Percentiles rank a stretch among this genome's conserved stretches.
These are phyloP conservation scores for Pichia manshurica DNA, from an alignment of 805 yeast species.

Conservation along the genomic window DNA sequence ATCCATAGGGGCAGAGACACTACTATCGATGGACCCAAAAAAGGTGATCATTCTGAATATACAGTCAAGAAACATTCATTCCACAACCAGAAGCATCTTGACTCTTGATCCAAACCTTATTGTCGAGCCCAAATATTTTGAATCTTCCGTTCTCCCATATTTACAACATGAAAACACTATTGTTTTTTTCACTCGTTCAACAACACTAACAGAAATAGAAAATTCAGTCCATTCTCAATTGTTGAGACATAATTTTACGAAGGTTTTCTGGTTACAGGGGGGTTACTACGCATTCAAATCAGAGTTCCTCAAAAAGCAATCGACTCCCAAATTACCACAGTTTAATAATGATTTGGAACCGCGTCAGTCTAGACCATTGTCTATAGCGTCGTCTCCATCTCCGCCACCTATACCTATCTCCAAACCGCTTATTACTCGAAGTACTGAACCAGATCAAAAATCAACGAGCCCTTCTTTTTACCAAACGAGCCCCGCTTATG, in stretches of 20 bases:
- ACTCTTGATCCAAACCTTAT: constrained; percentile 1
- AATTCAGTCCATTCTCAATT: background rate
- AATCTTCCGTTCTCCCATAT: constrained; percentile 7
- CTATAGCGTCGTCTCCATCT: background rate
- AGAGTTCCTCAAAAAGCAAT: background rate
- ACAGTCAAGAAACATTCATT: constrained; percentile 7
- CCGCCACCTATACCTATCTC: constrained; percentile 7
- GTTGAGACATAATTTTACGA: background rate
- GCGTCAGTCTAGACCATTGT: background rate
- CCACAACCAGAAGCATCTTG: background rate
- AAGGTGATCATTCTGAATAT: constrained; percentile 4
- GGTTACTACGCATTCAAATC: constrained; percentile 25
- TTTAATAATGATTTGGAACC: background rate
- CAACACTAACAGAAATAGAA: constrained; percentile 6
- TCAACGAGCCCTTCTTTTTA: too few species aligned
- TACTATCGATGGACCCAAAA: constrained; percentile 1
- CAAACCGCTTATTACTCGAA: background rate
- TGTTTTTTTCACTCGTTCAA: constrained; percentile 11
- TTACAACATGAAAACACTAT: constrained; percentile 3
- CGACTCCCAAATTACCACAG: background rate
- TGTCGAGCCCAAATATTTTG: background rate
- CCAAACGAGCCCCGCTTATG: background rate
- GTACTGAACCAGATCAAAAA: too few species aligned
- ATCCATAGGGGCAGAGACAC: background rate
- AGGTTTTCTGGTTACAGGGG: constrained; percentile 31